phyloP scores from a whole-genome alignment of 2,329 filamentous ascomycete species.

The Corniculantispora saksenae region DNA sequence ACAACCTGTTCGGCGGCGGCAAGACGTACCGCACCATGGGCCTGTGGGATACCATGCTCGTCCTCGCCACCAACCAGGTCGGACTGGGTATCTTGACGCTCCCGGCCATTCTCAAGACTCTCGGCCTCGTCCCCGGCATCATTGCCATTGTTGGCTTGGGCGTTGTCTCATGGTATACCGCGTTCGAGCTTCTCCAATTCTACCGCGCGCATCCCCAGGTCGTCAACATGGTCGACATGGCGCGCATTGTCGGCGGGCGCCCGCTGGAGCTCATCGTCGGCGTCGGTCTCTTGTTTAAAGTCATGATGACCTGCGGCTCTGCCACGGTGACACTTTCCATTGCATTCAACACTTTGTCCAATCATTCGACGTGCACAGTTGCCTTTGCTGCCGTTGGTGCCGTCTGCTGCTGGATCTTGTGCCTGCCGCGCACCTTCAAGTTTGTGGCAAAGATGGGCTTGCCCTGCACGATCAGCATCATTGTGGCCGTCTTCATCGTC shows the following conservation, averaged over 20 bases:
- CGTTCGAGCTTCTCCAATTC: slow-evolving; percentile 60
- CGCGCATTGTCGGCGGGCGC: slow-evolving; percentile 49
- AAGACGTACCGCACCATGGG: slow-evolving; percentile 37
- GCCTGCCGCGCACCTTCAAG: slow-evolving; percentile 66
- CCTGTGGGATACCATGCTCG: slow-evolving; percentile 36
- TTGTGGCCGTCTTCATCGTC: slow-evolving; percentile 38
- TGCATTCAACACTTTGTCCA: slow-evolving; percentile 68
- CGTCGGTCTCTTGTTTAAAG: slow-evolving; percentile 70
- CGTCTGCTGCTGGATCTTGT: slow-evolving; percentile 62
- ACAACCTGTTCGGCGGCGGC: slow-evolving; percentile 21
- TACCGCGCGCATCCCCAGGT: slow-evolving; percentile 68
- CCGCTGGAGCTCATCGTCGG: slow-evolving; percentile 35
- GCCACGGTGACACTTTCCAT: slow-evolving; percentile 67
- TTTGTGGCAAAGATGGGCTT: slow-evolving; percentile 35
- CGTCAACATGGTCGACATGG: slow-evolving; percentile 71
- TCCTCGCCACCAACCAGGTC: slow-evolving; percentile 37
- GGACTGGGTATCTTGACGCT: slow-evolving; percentile 62
- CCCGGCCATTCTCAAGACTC: slow-evolving; percentile 67
- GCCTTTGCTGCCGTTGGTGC: slow-evolving; percentile 65
- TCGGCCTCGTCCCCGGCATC: slow-evolving; percentile 67
- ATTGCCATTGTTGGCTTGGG: slow-evolving; percentile 66
- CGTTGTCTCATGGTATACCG: slow-evolving; percentile 63
- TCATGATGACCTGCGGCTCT: slow-evolving; percentile 69
- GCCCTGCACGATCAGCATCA: slow-evolving; percentile 36
- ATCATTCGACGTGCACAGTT: slow-evolving; percentile 64